These are phyloP conservation scores for Raffaelea arxii DNA, from an alignment of 2,329 filamentous ascomycete species.

Conservation along the genomic window DNA sequence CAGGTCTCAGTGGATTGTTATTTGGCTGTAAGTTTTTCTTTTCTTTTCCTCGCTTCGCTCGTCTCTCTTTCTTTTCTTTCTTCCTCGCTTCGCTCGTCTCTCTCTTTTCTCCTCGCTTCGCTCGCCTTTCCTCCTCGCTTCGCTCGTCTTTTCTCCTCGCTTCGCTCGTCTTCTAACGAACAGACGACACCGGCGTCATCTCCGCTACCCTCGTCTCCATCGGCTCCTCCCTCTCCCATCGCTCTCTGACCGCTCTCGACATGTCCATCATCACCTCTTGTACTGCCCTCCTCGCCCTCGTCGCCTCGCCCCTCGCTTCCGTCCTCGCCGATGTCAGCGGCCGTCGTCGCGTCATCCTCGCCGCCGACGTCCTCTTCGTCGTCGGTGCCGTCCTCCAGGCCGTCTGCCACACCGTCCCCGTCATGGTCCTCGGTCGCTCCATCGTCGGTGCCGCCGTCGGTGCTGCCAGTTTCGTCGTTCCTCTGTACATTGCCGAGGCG, in stretches of 20 bases:
- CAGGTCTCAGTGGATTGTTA: conserved; percentile 56
- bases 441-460: conserved; percentile 67
- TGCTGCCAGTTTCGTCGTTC: conserved; percentile 71
- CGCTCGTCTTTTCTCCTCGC: too few species aligned
- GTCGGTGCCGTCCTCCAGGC: conserved; percentile 59
- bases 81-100: not conserved
- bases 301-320: conserved; percentile 54
- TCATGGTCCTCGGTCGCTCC: conserved; percentile 59
- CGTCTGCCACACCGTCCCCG: conserved; percentile 41
- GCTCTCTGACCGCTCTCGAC: conserved; percentile 50
- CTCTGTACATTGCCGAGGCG: conserved; percentile 81
- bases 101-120: conserved; percentile 2
- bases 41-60: not conserved
- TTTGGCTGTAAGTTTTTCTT: conserved; percentile 49
- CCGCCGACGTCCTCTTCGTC: conserved; percentile 58
- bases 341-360: conserved; percentile 51
- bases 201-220: conserved; percentile 59
- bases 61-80: too few species aligned
- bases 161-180: conserved; percentile 2
- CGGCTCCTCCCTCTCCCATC: conserved; percentile 45
- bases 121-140: too few species aligned
- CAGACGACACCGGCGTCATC: conserved; percentile 60
- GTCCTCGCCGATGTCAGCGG: conserved; percentile 53
- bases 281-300: conserved; percentile 56
- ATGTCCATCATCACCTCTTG: conserved; percentile 64